Evolutionary conservation across 805 yeast genomes (phyloP).

Genomic region (Sugiyamaella mastotermitis): DNA sequence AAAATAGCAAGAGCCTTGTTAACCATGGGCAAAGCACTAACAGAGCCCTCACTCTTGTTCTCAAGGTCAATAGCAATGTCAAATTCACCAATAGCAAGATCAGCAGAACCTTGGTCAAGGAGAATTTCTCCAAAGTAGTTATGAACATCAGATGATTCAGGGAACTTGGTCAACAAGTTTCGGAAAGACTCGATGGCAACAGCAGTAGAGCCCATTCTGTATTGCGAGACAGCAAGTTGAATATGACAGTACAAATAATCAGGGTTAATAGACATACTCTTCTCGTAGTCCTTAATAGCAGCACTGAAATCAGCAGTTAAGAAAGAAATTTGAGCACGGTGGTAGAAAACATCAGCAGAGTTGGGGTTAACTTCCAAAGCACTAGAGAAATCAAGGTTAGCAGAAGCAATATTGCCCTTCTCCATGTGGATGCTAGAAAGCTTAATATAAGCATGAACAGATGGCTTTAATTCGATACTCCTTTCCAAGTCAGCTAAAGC

Average conservation of each 20-base stretch:
- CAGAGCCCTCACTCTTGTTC: slow-evolving; percentile 51
- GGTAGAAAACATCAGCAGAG: slow-evolving; percentile 83
- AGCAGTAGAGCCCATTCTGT: slow-evolving; percentile 50
- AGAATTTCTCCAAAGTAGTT: slow-evolving; percentile 93
- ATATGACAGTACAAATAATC: slow-evolving; percentile 78
- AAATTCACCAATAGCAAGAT: slow-evolving; percentile 73
- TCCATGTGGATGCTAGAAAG: slow-evolving; percentile 83
- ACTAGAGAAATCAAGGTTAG: slow-evolving; percentile 58
- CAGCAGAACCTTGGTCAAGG: slow-evolving; percentile 69
- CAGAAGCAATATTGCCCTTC: slow-evolving; percentile 54
- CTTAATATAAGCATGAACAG: slow-evolving; percentile 70
- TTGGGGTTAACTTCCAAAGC: slow-evolving; percentile 67
- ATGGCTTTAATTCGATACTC: slow-evolving; percentile 62
- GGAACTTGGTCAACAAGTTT: slow-evolving; percentile 42
- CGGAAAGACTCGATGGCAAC: slow-evolving; percentile 16
- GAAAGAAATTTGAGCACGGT: slow-evolving; percentile 87
- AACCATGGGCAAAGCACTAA: slow-evolving; percentile 84
- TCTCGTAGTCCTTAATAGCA: slow-evolving; percentile 70
- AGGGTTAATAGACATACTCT: slow-evolving; percentile 69
- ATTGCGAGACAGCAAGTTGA: slow-evolving; percentile 87
- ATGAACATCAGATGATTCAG: slow-evolving; percentile 89
- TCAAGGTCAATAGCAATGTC: slow-evolving; percentile 83
- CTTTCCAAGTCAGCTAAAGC: slow-evolving; percentile 61
- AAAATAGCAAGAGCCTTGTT: slow-evolving; percentile 69
- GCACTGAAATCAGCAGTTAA: slow-evolving; percentile 65